These are phyloP conservation scores for Aspergillus candidus DNA, from an alignment of 2,329 filamentous ascomycete species.

Conservation along the genomic window DNA sequence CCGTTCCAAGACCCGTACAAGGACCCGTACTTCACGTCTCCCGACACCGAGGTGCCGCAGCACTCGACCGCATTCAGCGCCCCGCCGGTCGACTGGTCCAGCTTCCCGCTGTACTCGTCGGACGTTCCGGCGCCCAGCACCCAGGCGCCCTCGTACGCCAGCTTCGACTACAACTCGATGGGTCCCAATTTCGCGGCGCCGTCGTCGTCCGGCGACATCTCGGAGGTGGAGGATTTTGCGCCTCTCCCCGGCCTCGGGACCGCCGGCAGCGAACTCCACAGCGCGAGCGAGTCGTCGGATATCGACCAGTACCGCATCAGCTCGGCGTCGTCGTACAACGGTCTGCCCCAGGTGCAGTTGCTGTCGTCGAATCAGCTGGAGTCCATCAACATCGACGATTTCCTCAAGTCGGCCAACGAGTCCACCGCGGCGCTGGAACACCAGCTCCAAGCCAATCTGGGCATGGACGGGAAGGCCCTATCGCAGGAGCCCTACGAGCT, in stretches of 20 bases:
- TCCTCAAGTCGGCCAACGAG: conserved; percentile 38
- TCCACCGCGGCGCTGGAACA: conserved; percentile 37
- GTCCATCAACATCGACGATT: conserved; percentile 40
- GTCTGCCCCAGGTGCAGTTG: conserved; percentile 37
- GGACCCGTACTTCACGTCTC: conserved; percentile 39
- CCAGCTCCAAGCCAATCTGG: conserved; percentile 34
- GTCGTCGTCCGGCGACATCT: conserved; percentile 46
- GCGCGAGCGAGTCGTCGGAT: conserved; percentile 37
- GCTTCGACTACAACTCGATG: conserved; percentile 40
- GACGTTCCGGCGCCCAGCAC: conserved; percentile 36
- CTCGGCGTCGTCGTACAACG: conserved; percentile 39
- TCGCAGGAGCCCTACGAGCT: conserved; percentile 26
- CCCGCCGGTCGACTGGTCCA: conserved; percentile 45
- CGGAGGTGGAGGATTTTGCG: conserved; percentile 43
- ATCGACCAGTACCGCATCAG: conserved; percentile 38
- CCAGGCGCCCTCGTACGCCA: conserved; percentile 42
- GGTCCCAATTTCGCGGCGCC: conserved; percentile 35
- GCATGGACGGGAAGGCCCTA: conserved; percentile 29
- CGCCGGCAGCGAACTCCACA: conserved; percentile 30
- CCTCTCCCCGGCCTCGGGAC: conserved; percentile 26
- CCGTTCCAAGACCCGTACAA: conserved; percentile 34
- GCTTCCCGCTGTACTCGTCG: conserved; percentile 38
- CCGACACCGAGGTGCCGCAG: conserved; percentile 37
- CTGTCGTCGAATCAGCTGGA: conserved; percentile 36
- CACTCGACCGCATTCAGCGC: conserved; percentile 35